A percentile compares a stretch with the other conserved stretches of the same genome.
Evolutionary conservation across 2,329 filamentous ascomycete species (phyloP).

Genomic region (Biscogniauxia sp.): DNA sequence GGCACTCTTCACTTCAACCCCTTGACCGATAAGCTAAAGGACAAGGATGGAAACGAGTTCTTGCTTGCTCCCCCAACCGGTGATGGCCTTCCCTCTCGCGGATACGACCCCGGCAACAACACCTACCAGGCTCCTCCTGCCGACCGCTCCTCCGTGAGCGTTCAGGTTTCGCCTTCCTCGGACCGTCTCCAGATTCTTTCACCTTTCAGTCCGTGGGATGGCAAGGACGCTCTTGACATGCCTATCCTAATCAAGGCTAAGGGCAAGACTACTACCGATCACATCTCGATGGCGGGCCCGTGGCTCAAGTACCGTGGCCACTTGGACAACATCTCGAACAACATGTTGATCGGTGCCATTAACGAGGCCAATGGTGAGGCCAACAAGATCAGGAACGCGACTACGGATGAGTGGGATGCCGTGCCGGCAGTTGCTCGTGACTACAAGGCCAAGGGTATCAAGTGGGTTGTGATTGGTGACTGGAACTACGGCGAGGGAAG

Average conservation of each 20-base stretch:
- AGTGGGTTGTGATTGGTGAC: conserved; percentile 97
- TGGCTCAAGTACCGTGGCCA: conserved; percentile 99
- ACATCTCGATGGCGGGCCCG: conserved; percentile 95
- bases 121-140: conserved; percentile 94
- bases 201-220: conserved; percentile 86
- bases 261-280: conserved; percentile 96
- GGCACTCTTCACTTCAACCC: conserved; percentile 93
- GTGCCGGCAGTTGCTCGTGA: conserved; percentile 94
- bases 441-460: conserved; percentile 96
- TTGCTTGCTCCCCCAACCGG: conserved; percentile 77
- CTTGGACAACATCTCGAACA: conserved; percentile 99
- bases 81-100: conserved; percentile 72
- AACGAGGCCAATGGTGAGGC: conserved; percentile 95
- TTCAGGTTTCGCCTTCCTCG: conserved; percentile 82
- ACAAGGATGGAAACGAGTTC: conserved; percentile 96
- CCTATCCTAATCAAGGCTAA: conserved; percentile 95
- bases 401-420: conserved; percentile 78
- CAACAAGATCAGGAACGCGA: conserved; percentile 94
- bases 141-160: conserved; percentile 69
- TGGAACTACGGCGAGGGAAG: conserved; percentile 99
- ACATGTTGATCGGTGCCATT: conserved; percentile 97
- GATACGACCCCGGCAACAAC: conserved; percentile 88
- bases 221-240: conserved; percentile 79
- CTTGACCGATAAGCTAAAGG: conserved; percentile 85
- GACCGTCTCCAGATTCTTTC: conserved; percentile 91